phyloP scores from a whole-genome alignment of 164 flowering plant species.

The Vitis vinifera region DNA sequence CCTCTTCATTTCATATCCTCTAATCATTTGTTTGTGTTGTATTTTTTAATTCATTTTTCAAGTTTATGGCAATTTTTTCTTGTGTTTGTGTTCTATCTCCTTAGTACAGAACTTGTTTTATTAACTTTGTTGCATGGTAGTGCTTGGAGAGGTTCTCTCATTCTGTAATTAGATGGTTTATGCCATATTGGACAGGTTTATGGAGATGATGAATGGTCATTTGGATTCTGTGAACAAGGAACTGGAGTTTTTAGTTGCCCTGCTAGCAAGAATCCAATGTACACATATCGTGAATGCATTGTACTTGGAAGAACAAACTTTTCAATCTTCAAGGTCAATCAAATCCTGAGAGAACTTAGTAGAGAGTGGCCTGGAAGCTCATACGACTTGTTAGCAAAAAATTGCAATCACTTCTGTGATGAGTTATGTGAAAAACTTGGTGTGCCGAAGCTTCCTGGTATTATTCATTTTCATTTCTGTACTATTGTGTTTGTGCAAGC shows the following conservation, averaged over 20 bases:
- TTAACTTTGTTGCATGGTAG: not conserved
- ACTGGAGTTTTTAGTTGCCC: slow-evolving; percentile 93
- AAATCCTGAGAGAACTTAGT: slow-evolving; percentile 83
- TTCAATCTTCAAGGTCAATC: slow-evolving; percentile 66
- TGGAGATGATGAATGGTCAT: slow-evolving; percentile 96
- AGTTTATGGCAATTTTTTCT: not conserved
- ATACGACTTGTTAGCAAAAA: slow-evolving; percentile 82
- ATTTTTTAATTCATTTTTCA: not conserved
- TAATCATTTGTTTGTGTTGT: not conserved
- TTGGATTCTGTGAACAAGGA: slow-evolving; percentile 93
- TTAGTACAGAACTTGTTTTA: not conserved
- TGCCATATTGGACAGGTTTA: slow-evolving; percentile 52
- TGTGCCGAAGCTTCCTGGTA: slow-evolving; percentile 95
- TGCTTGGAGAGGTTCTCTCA: not conserved
- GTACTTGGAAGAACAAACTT: slow-evolving; percentile 69
- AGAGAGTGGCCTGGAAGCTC: slow-evolving; percentile 92
- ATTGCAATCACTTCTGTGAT: slow-evolving; percentile 98
- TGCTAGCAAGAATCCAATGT: slow-evolving; percentile 84
- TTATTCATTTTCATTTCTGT: no score
- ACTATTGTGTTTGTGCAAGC: no score
- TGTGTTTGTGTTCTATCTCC: no score
- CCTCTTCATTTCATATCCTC: not conserved
- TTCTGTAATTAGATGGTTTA: not conserved
- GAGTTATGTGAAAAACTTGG: slow-evolving; percentile 86
- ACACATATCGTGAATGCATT: slow-evolving; percentile 81